A percentile compares a stretch with the other conserved stretches of the same genome.
Evolutionary conservation across 192 early-diverging fungal species (phyloP).

Genomic region (Lunasporangiospora selenospora): DNA sequence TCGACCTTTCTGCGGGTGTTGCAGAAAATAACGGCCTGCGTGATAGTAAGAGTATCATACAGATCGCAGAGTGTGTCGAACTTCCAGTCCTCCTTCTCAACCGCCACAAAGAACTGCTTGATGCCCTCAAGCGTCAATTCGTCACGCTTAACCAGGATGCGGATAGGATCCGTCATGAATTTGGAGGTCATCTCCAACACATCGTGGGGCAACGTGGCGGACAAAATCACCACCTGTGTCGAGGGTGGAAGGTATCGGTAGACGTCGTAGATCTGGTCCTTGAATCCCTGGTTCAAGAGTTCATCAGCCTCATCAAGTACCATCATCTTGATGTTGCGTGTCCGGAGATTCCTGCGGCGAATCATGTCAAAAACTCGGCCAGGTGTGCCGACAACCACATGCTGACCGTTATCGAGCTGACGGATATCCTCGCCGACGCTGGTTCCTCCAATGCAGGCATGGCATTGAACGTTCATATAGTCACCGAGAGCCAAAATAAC

Average conservation of each 20-base stretch:
- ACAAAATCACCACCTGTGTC: constrained; percentile 92
- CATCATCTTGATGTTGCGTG: constrained; percentile 92
- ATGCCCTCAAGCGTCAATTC: constrained; percentile 99
- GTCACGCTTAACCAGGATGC: constrained; percentile 98
- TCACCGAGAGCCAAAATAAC: constrained; percentile 93
- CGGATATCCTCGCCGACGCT: constrained; percentile 91
- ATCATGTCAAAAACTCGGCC: constrained; percentile 99
- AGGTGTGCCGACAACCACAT: constrained; percentile 95
- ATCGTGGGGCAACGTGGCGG: constrained; percentile 93
- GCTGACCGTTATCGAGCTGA: constrained; percentile 90
- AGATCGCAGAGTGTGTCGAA: constrained; percentile 98
- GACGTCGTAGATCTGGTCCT: constrained; percentile 96
- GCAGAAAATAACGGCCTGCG: constrained; percentile 99
- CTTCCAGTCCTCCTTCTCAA: constrained; percentile 98
- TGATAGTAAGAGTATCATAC: constrained; percentile 96
- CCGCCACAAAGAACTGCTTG: constrained; percentile 98
- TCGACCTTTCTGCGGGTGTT: constrained; percentile 98
- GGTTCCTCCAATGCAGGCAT: constrained; percentile 95
- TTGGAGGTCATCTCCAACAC: constrained; percentile 96
- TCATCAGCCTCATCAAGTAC: constrained; percentile 98
- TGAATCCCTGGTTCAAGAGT: constrained; percentile 93
- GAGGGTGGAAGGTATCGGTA: constrained; percentile 91
- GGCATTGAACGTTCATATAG: constrained; percentile 97
- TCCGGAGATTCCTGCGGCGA: constrained; percentile 80
- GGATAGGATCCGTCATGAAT: constrained; percentile 97